Conservation (phyloP, 1,139 yeast species). For the Diutina neorugosa region DNA sequence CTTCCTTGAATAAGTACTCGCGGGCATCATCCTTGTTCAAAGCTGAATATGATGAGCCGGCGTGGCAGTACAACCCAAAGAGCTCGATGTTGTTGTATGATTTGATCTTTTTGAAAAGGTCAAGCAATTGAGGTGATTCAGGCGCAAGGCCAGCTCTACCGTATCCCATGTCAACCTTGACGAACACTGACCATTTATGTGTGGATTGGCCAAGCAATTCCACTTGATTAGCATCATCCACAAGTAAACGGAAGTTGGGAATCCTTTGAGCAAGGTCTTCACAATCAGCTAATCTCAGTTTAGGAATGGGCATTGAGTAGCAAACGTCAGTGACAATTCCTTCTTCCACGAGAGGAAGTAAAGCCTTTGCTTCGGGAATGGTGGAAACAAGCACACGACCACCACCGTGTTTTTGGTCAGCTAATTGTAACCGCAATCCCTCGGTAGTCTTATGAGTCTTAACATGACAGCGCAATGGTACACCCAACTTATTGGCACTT, state of each 20-base stretch:
- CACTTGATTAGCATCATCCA: conserved; percentile 50
- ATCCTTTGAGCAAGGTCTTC: conserved; percentile 28
- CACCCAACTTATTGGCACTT: conserved; percentile 17
- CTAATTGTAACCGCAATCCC: conserved; percentile 21
- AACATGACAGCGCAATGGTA: conserved; percentile 52
- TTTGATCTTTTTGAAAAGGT: conserved; percentile 12
- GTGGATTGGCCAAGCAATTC: conserved; percentile 27
- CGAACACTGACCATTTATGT: conserved; percentile 37
- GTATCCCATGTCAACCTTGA: conserved; percentile 51
- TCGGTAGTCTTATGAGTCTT: conserved; percentile 57
- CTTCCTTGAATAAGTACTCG: conserved; percentile 38
- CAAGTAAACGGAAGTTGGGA: conserved; percentile 40
- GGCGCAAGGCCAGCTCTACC: conserved; percentile 48
- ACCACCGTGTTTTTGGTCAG: conserved; percentile 11
- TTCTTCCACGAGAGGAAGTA: conserved; percentile 30
- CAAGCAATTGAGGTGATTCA: conserved; percentile 16
- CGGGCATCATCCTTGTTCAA: conserved; percentile 36
- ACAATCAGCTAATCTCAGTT: conserved; percentile 39
- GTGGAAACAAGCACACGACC: conserved; percentile 60
- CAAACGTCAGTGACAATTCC: conserved; percentile 46
- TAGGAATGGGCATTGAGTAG: conserved; percentile 59
- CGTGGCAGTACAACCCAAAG: conserved; percentile 68
- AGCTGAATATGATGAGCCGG: conserved; percentile 62
- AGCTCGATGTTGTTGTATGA: conserved; percentile 23
- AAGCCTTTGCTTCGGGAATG: conserved; percentile 49